Evolutionary conservation across 208 protist genomes (phyloP).

Genomic region (Crithidia mellificae): DNA sequence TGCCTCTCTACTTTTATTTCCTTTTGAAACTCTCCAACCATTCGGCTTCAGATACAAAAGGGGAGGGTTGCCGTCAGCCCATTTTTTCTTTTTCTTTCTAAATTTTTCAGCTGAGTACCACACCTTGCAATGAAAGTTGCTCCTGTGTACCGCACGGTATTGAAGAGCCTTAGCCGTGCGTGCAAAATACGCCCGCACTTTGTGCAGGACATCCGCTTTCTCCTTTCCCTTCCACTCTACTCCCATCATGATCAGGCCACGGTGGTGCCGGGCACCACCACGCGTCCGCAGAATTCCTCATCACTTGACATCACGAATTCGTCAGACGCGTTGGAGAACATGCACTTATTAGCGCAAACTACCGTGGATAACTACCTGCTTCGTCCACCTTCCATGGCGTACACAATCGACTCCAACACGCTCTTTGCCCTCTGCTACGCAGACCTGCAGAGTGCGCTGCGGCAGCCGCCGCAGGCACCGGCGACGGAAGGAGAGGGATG

Average conservation of each 20-base stretch:
- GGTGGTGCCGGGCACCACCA: neutral
- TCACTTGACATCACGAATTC: neutral
- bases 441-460: conserved; percentile 31
- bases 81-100: neutral
- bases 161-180: conserved; percentile 62
- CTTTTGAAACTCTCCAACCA: too few species aligned
- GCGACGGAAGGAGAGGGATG: too few species aligned
- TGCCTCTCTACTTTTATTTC: too few species aligned
- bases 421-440: conserved; percentile 39
- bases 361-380: conserved; percentile 19
- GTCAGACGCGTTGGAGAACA: neutral
- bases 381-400: conserved; percentile 35
- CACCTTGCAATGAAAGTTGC: conserved; percentile 45
- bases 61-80: too few species aligned
- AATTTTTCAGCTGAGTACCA: neutral
- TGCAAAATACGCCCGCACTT: conserved; percentile 52
- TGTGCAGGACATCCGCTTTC: conserved; percentile 77
- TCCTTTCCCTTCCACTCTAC: conserved; percentile 64
- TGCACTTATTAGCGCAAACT: neutral
- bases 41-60: too few species aligned
- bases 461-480: neutral
- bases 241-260: neutral
- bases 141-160: conserved; percentile 52
- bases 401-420: conserved; percentile 23
- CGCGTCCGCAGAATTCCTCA: neutral